Evolutionary conservation across 2,329 filamentous ascomycete genomes (phyloP), one percentile per base, ranked within the genome.

Genomic region (Magnaporthiopsis rhizophila): DNA sequence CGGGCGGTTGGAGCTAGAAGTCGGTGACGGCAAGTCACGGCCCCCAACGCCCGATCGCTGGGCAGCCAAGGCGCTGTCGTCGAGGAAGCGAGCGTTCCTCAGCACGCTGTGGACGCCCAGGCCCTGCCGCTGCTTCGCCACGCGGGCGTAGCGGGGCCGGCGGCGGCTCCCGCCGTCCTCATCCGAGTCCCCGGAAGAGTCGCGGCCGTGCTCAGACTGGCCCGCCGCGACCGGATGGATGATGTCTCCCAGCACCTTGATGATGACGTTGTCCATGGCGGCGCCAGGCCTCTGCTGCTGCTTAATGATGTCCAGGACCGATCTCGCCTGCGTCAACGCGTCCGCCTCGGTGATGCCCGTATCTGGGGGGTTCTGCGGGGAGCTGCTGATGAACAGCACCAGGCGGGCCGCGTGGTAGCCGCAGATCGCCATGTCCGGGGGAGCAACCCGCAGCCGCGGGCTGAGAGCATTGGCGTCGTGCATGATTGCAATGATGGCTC

Each of bases 381-480:
- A 30, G 18, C 26, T 21, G 28, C 58, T 59, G 58, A 59, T 28
- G 32, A 28, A 32, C 3, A 59, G 28, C 7, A 59, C 9, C 26
- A 59, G 58, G 15, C 58, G 58, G 32, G n/a, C 26, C 12, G 58
- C 58, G 58, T 59, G 58, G 32, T 59, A 59, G 18, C 58, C 58
- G 28, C 26, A 59, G 8, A 59, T 18, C 12, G 9, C 24, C 26
- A 59, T 13, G 58, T 59, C 58, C 11, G 24, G 24, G 6, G 58
- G 58, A 26, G 58, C 18, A 21, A 59, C 24, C 32, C 24, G 24
- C 26, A 59, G 58, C 1, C 2, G 24, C 21, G 28, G 24, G 24
- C 26, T 32, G 26, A 59, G 58, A 2, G 21, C 15, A 28, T 59
- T 2, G 15, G 18, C 18, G 7, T 59, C 58, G 18, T 32, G 24